phyloP scores from a whole-genome alignment of 495 filamentous ascomycete species.

The Podospora comata region DNA sequence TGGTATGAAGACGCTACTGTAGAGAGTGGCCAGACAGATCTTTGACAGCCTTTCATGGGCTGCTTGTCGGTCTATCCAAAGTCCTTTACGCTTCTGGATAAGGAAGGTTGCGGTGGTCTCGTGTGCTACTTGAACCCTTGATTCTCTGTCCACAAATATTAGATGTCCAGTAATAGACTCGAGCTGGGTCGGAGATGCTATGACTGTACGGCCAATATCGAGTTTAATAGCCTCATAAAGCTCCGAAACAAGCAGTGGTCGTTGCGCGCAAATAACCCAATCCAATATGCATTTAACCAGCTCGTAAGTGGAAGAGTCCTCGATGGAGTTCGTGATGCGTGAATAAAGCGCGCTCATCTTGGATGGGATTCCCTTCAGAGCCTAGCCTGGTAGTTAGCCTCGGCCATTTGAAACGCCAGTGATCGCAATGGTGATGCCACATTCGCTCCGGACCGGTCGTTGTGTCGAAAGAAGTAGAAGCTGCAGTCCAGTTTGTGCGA shows the following conservation, averaged over 20 bases:
- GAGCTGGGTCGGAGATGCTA: conserved; percentile 6
- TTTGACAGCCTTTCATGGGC: conserved; percentile 11
- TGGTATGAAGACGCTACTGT: neutral
- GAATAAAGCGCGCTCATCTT: conserved; percentile 17
- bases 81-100: neutral
- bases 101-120: conserved; percentile 15
- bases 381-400: conserved; percentile 20
- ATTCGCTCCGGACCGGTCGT: conserved; percentile 10
- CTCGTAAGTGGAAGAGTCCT: conserved; percentile 8
- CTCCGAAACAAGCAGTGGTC: conserved; percentile 6
- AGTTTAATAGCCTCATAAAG: conserved; percentile 14
- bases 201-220: conserved; percentile 14
- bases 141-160: conserved; percentile 7
- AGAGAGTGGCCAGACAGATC: conserved; percentile 7
- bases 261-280: conserved; percentile 17
- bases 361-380: conserved; percentile 12
- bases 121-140: conserved; percentile 9
- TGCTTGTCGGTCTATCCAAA: neutral
- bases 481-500: conserved; percentile 19
- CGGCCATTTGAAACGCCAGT: conserved; percentile 30
- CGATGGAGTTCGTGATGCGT: conserved; percentile 8
- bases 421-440: conserved; percentile 20
- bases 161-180: conserved; percentile 12
- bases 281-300: conserved; percentile 18
- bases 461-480: conserved; percentile 25